Base-by-base conservation (phyloP, 2,329 filamentous ascomycete genomes). In the Colletotrichum incanum region DNA sequence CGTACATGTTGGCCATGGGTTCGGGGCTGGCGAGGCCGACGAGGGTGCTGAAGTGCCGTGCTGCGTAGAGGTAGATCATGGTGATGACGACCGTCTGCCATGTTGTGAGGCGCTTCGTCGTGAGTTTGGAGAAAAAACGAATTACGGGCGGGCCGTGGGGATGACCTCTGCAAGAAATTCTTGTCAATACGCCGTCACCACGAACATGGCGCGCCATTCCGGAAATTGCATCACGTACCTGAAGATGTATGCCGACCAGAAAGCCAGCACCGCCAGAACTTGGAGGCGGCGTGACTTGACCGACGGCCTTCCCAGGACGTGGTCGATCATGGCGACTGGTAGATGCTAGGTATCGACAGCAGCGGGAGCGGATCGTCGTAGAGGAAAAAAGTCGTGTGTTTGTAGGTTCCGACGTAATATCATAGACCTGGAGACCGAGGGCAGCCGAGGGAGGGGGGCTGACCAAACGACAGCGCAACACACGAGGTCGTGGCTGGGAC, bases 1-100 rank as follows among this genome's bases (percentile, higher is more conserved):
- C 94, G 84, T 99, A 99, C 80, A 98, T 92, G 79, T 97, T 98
- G 39, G 95, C 93, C 79, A 99, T 88, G 26, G 96, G 96, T 78
- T 99, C 96, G 5, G 96, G 96, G 75, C 93, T 95, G 76, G 98
- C 95, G 63, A 99, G 90, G 4, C 95, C 94, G 70, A 98, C 89
- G 6, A 99, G 90, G 75, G 97, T 97, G 80, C 94, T 95, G 77
- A 99, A 97, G 83, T 99, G 98, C 70, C 95, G 93, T 41, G 93
- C 92, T 43, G 95, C 89, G 80, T 99, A 99, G 70, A 98, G 91
- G 82, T 95, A 97, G 61, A 98, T 89, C 82, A 98, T 92, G 54
- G 95, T 97, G 58, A 96, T 85, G 74, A 97, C 91, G 37, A 97
- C 89, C 1, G 93, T 94, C 82, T 98, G 96, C 95, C 96, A 98